phyloP scores from a whole-genome alignment of 2,329 filamentous ascomycete species.

The Talaromyces verruculosus region DNA sequence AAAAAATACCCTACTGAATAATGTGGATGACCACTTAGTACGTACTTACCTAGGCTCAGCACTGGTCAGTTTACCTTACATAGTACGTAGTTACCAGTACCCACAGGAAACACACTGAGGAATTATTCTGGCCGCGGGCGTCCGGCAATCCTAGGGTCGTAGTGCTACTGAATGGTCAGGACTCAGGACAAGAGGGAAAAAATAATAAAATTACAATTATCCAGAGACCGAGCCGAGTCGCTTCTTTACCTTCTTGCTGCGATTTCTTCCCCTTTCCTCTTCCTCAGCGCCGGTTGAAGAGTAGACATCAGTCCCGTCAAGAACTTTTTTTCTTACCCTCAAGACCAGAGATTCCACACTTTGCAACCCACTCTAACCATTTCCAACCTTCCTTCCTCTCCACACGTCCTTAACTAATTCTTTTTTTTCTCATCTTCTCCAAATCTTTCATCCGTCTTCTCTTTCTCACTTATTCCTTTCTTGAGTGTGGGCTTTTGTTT shows the following conservation, averaged over 20 bases:
- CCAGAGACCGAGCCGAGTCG: slow-evolving; percentile 12
- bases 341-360: slow-evolving; percentile 23
- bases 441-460: slow-evolving; percentile 15
- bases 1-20: neutral
- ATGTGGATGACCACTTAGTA: neutral
- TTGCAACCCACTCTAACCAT: slow-evolving; percentile 10
- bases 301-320: slow-evolving; percentile 1
- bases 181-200: neutral
- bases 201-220: slow-evolving; percentile 13
- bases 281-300: neutral
- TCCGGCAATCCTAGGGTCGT: slow-evolving; percentile 26
- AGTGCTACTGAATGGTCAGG: neutral
- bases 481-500: slow-evolving; percentile 21
- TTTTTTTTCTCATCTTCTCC: slow-evolving; percentile 2
- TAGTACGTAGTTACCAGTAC: neutral
- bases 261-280: neutral
- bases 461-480: slow-evolving; percentile 24
- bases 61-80: neutral
- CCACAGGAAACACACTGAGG: slow-evolving; percentile 9
- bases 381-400: slow-evolving; percentile 12
- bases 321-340: slow-evolving; percentile 23
- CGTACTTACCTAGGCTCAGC: neutral
- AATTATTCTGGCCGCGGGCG: slow-evolving; percentile 24
- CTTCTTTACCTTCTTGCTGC: neutral
- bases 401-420: slow-evolving; percentile 2